These are phyloP conservation scores for Cryphonectria parasitica DNA, from an alignment of 2,329 filamentous ascomycete species.

Conservation along the genomic window DNA sequence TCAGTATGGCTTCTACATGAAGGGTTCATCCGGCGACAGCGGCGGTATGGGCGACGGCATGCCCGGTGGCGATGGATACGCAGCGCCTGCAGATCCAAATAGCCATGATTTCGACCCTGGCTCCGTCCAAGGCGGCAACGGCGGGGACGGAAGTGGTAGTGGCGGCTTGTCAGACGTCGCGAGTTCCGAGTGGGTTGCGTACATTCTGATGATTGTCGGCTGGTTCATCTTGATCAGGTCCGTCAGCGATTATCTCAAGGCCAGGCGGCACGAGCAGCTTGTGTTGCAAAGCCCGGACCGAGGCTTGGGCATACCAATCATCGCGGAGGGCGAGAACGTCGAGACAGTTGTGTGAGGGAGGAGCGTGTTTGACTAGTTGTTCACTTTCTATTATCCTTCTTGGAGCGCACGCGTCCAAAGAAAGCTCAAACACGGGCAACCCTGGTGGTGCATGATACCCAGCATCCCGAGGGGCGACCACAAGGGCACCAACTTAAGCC, in stretches of 20 bases:
- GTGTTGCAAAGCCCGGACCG: conserved; percentile 92
- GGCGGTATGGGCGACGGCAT: conserved; percentile 44
- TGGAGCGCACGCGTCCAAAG: background rate
- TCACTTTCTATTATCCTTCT: background rate
- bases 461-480: background rate
- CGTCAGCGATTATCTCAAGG: conserved; percentile 87
- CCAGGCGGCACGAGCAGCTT: conserved; percentile 87
- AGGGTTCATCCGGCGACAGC: conserved; percentile 49
- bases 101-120: conserved; percentile 84
- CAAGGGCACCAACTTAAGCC: background rate
- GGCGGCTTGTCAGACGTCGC: conserved; percentile 62
- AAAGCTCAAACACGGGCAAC: background rate
- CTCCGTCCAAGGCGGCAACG: conserved; percentile 54
- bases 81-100: conserved; percentile 83
- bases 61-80: conserved; percentile 53
- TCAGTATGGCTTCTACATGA: conserved; percentile 97
- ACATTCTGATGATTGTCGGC: conserved; percentile 92
- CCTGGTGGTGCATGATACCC: background rate
- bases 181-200: conserved; percentile 86
- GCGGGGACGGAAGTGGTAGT: conserved; percentile 41
- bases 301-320: conserved; percentile 80
- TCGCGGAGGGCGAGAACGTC: conserved; percentile 81
- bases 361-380: background rate
- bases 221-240: conserved; percentile 97
- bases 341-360: conserved; percentile 71